Percentiles rank a stretch among this genome's conserved stretches.
These are phyloP conservation scores for Aspergillus kassunensis DNA, from an alignment of 495 filamentous ascomycete genomes.

Conservation along the genomic window DNA sequence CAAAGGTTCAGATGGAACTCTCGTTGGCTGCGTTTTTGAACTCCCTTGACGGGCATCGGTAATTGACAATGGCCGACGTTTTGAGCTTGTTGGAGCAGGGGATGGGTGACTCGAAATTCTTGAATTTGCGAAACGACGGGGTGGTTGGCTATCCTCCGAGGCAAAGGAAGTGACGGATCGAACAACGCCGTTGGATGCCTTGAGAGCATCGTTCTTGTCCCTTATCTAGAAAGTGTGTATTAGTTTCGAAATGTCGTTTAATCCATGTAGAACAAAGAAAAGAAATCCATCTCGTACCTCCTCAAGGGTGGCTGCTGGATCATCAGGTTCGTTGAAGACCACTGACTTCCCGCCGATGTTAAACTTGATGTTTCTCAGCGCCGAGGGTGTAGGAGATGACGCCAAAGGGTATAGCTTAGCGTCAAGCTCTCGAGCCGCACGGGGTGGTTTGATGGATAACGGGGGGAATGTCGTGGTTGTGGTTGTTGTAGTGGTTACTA, in stretches of 20 bases:
- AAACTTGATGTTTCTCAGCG: constrained; percentile 69
- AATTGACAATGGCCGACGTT: constrained; percentile 53
- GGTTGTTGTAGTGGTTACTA: constrained; percentile 91
- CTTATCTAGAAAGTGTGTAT: constrained; percentile 35
- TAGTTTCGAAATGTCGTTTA: not conserved
- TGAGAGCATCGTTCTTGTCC: constrained; percentile 47
- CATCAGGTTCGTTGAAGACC: constrained; percentile 63
- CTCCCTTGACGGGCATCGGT: constrained; percentile 51
- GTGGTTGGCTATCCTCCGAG: constrained; percentile 27
- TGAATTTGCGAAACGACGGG: constrained; percentile 25
- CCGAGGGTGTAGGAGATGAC: constrained; percentile 69
- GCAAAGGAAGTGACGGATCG: constrained; percentile 44
- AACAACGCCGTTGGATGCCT: constrained; percentile 52
- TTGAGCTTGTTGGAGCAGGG: constrained; percentile 25
- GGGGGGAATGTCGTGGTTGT: constrained; percentile 89
- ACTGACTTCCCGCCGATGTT: constrained; percentile 62
- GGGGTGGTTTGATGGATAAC: constrained; percentile 69
- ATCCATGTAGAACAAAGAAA: not conserved
- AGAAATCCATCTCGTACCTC: constrained; percentile 55
- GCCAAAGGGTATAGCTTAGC: constrained; percentile 88
- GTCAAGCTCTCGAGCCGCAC: constrained; percentile 70
- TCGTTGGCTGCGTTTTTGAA: constrained; percentile 26
- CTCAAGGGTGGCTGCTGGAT: constrained; percentile 48
- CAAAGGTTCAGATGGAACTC: constrained; percentile 34
- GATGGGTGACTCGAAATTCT: constrained; percentile 27